Percentiles rank a stretch among this genome's conserved stretches.
These are phyloP conservation scores for Flaveria brownii DNA, from an alignment of 129 eudicot species.

Conservation along the genomic window DNA sequence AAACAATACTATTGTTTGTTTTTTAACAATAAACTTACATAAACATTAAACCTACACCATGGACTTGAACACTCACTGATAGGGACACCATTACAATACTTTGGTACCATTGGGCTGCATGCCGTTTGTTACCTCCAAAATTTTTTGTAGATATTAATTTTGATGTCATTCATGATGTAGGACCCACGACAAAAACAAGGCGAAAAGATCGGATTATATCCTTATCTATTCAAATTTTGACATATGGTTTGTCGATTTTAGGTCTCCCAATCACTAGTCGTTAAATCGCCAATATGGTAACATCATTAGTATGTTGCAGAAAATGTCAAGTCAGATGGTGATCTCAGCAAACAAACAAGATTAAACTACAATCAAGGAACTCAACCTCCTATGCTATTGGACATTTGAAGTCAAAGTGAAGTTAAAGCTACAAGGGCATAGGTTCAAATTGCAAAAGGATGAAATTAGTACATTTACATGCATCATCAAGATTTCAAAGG, in stretches of 20 bases:
- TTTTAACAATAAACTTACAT: no score
- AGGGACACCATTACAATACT: no score
- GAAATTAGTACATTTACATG: neutral
- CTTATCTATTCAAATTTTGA: no score
- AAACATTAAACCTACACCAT: no score
- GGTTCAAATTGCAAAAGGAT: constrained; percentile 10
- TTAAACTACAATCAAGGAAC: constrained; percentile 6
- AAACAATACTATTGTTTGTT: neutral
- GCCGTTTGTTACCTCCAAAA: neutral
- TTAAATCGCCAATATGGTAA: neutral
- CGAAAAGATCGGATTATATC: no score
- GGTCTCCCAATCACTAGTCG: neutral
- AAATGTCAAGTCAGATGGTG: neutral
- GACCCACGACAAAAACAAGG: neutral
- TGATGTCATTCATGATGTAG: neutral
- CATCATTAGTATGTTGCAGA: neutral
- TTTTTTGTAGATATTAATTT: neutral
- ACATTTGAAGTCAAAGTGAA: neutral
- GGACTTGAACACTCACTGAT: no score
- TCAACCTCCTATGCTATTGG: constrained; percentile 3
- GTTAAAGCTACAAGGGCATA: constrained; percentile 3
- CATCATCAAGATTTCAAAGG: constrained; percentile 15
- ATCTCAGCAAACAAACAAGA: neutral
- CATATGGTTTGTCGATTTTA: no score
- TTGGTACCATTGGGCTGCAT: no score